Evolutionary conservation across 371 early-diverging fungal genomes (phyloP), one percentile per base, ranked within the genome.

Genomic region (Mycotypha africana): DNA sequence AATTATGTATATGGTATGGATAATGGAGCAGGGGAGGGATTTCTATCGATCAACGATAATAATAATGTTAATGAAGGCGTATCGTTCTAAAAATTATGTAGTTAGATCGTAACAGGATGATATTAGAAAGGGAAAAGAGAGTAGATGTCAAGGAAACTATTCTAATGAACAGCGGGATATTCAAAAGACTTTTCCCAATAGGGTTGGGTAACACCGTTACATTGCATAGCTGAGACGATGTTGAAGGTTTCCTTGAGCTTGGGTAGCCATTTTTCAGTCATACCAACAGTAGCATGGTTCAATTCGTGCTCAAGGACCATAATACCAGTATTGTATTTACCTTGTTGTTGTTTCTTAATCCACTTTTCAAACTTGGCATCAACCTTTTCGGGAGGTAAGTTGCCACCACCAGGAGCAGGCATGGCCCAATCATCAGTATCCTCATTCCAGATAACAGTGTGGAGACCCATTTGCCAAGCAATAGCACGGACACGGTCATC

Each of bases 401-500:
- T 21, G 8, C 34, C 36, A n/a, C 40, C 38, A n/a, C n/a, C n/a
- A n/a, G n/a, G n/a, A n/a, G n/a, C n/a, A n/a, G n/a, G n/a, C 38
- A 38, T 28, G 12, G 6, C 30, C 30, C 30, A 28, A 28, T 28
- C 30, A 28, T 28, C 12, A 28, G 30, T 28, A 28, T 28, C 30
- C 12, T 28, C 30, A 24, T 56, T 53, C 62, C 60, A 62, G 7
- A 59, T 21, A 33, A 56, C 43, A 17, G 65, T 62, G 15, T 56
- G 38, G 53, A 71, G 57, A 16, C 72, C 72, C 67, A 71, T 61
- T 22, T 58, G 62, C 59, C 57, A 65, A 20, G 67, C 67, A 36
- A 68, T 62, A 1, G 65, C 53, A n/a, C 75, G 61, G 19, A 75
- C 57, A 31, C 76, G 60, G 38, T 68, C 69, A 47, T 77, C 74